Conservation (phyloP, 257 asterid species). For the Paulownia fortunei region DNA sequence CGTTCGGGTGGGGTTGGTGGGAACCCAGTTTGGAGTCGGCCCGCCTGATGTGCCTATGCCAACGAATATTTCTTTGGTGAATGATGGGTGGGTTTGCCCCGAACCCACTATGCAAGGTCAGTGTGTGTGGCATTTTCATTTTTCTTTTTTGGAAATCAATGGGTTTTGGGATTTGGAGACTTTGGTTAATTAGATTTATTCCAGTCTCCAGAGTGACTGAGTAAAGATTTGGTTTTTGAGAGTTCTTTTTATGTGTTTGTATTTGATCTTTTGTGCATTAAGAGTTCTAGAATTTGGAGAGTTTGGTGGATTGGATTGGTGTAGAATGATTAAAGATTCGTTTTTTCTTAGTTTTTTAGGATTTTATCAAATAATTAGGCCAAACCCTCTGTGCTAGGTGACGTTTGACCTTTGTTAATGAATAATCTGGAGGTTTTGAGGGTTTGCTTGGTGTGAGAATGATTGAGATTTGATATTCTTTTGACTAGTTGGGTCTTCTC, state of each 20-base stretch:
- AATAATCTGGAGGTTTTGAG: neutral
- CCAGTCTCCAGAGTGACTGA: neutral
- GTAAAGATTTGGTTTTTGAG: neutral
- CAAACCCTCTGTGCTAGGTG: neutral
- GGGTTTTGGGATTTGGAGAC: neutral
- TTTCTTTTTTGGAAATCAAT: neutral
- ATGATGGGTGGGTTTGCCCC: constrained; percentile 86
- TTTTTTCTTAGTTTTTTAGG: neutral
- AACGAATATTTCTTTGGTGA: constrained; percentile 60
- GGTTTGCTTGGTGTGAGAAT: neutral
- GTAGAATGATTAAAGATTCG: neutral
- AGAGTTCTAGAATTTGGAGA: neutral
- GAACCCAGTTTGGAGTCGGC: constrained; percentile 90
- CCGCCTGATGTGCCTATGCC: constrained; percentile 72
- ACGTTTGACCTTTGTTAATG: neutral
- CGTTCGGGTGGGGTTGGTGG: constrained; percentile 58
- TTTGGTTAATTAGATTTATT: neutral
- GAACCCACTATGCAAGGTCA: constrained; percentile 67
- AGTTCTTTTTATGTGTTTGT: neutral
- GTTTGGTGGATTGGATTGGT: neutral
- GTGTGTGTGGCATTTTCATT: neutral
- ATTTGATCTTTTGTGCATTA: neutral
- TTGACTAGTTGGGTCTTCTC: neutral
- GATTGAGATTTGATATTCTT: constrained; percentile 4
- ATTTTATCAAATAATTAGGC: neutral